Percentiles rank a stretch among this genome's conserved stretches.
phyloP scores from a whole-genome alignment of 202 grass and related monocot species.

The Sporobolus alterniflorus region DNA sequence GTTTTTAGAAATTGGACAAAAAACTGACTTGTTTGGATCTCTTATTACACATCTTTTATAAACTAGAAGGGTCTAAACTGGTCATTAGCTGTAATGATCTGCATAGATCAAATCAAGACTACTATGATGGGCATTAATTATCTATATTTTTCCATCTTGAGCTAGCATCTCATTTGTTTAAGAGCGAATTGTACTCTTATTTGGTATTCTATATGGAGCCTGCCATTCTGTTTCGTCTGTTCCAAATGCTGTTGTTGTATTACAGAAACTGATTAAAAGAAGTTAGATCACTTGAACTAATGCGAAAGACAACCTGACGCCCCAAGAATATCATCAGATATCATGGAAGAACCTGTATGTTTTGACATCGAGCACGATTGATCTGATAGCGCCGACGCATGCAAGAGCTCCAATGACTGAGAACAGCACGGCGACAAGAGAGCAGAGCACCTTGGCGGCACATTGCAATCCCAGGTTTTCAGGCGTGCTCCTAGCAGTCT shows the following conservation, averaged over 20 bases:
- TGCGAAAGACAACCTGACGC: neutral
- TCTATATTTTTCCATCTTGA: neutral
- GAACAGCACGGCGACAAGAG: constrained; percentile 41
- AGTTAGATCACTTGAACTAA: neutral
- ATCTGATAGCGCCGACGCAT: constrained; percentile 71
- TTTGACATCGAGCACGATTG: constrained; percentile 58
- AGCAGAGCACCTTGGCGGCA: constrained; percentile 30
- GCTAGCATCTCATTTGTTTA: neutral
- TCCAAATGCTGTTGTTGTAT: neutral
- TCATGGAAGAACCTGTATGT: constrained; percentile 83
- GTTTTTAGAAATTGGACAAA: too few species aligned
- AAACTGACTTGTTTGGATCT: too few species aligned
- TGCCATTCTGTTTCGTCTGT: neutral
- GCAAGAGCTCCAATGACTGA: constrained; percentile 55
- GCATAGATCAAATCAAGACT: constrained; percentile 13
- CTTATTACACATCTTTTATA: too few species aligned
- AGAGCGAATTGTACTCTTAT: neutral
- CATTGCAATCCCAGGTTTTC: constrained; percentile 22
- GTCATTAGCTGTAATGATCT: neutral
- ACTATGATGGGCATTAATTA: neutral
- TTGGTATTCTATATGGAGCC: neutral
- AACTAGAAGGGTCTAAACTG: too few species aligned
- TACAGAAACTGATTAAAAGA: neutral
- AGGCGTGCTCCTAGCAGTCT: constrained; percentile 46
- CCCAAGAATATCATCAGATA: constrained; percentile 47